phyloP scores from a whole-genome alignment of 2,329 filamentous ascomycete genomes.

The Beauveria brongniartii region DNA sequence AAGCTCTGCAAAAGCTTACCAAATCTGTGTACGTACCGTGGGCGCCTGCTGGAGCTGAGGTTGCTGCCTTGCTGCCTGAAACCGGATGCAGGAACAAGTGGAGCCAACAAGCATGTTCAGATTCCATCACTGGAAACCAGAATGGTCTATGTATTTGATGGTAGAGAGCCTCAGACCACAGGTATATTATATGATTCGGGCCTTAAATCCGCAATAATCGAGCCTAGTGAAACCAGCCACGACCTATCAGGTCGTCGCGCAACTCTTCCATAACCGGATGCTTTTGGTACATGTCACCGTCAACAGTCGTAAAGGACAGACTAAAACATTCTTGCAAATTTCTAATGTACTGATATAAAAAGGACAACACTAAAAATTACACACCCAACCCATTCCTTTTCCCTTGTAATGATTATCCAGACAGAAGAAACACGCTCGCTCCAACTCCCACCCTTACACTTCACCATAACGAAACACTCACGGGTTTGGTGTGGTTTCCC shows the following conservation, averaged over 20 bases:
- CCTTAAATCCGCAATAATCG: too few relatives aligned
- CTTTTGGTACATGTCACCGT: neutral
- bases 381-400: neutral
- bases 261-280: too few relatives aligned
- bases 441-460: neutral
- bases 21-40: slow-evolving; percentile 12
- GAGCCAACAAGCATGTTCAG: neutral
- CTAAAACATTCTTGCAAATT: neutral
- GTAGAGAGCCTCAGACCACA: too few relatives aligned
- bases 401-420: slow-evolving; percentile 5
- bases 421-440: slow-evolving; percentile 8
- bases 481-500: slow-evolving; percentile 36
- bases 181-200: too few relatives aligned
- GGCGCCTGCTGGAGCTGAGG: neutral
- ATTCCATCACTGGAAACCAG: too few relatives aligned
- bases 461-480: slow-evolving; percentile 12
- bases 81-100: neutral
- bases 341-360: neutral
- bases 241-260: too few relatives aligned
- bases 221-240: too few relatives aligned
- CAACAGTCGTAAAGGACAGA: neutral
- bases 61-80: slow-evolving; percentile 19
- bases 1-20: slow-evolving; percentile 10
- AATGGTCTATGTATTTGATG: too few relatives aligned
- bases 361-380: neutral